Evolutionary conservation across 352 stramenopile genomes (phyloP), one percentile per base, ranked within the genome.

Genomic region (Globisporangium echinulatum): DNA sequence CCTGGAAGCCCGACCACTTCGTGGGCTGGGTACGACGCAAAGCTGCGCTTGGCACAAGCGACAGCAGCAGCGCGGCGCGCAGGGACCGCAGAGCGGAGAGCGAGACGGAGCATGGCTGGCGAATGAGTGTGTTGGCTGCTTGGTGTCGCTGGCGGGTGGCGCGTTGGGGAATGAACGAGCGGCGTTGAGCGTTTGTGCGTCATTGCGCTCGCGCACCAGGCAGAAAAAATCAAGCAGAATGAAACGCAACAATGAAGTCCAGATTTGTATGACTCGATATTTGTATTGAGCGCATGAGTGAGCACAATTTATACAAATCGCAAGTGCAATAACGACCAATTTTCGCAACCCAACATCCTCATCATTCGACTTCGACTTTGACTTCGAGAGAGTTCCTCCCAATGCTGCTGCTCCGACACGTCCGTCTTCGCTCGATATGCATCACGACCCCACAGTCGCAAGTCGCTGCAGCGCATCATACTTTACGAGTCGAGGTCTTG

Each of bases 401-500:
- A 17, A 48, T 17, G 43, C 43, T 48, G 13, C 43, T 7, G 43
- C 43, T 25, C 25, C 2, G 25, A 25, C 25, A 25, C 25, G 2
- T 25, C 25, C 25, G 25, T n/a, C 15, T 47, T 48, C 11, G 11
- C 5, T 48, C 43, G 13, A 11, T 14, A n/a, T 5, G 43, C 43
- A 17, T 25, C 43, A 17, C 11, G 43, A 48, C 43, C 7, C 47
- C 7, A 36, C 7, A 52, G 17, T 37, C 25, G 25, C 25, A 25
- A 25, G 2, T 1, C 25, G 2, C 25, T 25, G 25, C 25, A 25
- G 25, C 25, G 25, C 25, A 25, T 25, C 25, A 25, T 2, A 2
- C 25, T 25, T 25, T 81, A 94, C 52, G 84, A 92, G 63, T 94
- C 84, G 58, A 94, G 64, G 52, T 92, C 82, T 66, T 94, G 84